Base-by-base conservation (phyloP, 2,329 filamentous ascomycete species). In the Fusarium sp. region DNA sequence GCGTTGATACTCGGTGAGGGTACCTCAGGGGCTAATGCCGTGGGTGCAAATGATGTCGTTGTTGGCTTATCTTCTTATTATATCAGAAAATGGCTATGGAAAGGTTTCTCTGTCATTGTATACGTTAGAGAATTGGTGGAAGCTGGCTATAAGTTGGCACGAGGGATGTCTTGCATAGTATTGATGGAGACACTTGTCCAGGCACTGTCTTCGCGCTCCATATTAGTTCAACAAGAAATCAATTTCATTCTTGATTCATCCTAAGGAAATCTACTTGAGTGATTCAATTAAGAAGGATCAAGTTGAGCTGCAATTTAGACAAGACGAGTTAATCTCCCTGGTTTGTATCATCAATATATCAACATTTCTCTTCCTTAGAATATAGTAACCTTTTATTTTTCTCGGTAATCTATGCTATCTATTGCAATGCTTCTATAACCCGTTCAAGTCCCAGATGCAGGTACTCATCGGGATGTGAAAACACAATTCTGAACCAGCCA, bases 401-500 rank as follows among this genome's bases (percentile, higher is more conserved):
- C 10, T 23, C 14, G 37, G 17, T n/a, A 8, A 17, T 1, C 19
- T 9, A 14, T 35, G 21, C 25, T 65, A 62, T 27, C n/a, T n/a
- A n/a, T n/a, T 52, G 32, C 9, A 69, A 38, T 32, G 66, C 61
- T 32, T 60, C 45, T 10, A 66, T 50, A 11, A 68, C 49, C 25
- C 67, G 46, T 14, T 54, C 23, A 11, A 74, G 55, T 2, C 72
- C 71, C 39, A 73, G 56, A 5, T 71, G 63, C 8, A 79, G 53
- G 39, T 74, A 71, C 2, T 65, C 65, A 38, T 61, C 55, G 15
- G 68, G 57, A 7, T 77, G 72, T 2, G 76, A 73, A 48, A 78
- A 78, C 8, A 78, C 73, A 48, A 79, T 74, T 4, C 76, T 63
- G 47, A 76, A 77, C 76, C 75, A 77, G 0, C 75, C 76, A 0